Evolutionary conservation across 2,329 filamentous ascomycete genomes (phyloP), one percentile per base, ranked within the genome.

Genomic region (Aspergillus sp.): DNA sequence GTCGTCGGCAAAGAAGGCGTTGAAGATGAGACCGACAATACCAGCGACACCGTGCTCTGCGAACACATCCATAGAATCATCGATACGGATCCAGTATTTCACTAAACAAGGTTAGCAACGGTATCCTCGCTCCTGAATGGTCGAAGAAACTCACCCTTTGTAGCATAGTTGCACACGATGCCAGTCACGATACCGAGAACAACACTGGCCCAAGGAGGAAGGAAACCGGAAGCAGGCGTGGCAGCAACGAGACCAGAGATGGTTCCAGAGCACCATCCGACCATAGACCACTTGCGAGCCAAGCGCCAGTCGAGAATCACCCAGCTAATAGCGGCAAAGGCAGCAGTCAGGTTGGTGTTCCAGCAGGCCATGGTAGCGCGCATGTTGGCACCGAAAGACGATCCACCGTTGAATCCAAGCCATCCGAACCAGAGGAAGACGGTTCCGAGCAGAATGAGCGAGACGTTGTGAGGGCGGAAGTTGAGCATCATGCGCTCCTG

Each of bases 401-500:
- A 97, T 66, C 95, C 95, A 71, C 94, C 95, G 84, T 99, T 99
- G 87, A 99, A 99, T 59, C 93, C 95, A 67, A 99, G 85, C 95
- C 95, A 99, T 73, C 95, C 95, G 73, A 98, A 98, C 93, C 93
- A 98, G 60, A 99, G 92, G 71, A 99, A 87, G 67, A 97, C 87
- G 3, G 95, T 98, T 66, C 95, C 95, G 70, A 98, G 89, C 0
- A 95, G 93, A 80, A 99, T 97, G 73, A 98, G 87, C 6, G 93
- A 97, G 68, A 98, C 95, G 83, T 99, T 99, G 85, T 99, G 95
- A 19, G 95, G 95, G 69, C 95, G 92, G 87, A 98, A 98, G 86
- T 98, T 98, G 80, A 97, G 87, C 92, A 98, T 97, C 93, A 98
- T 97, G 83, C 93, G 95, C 83, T 98, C 94, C 82, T 97, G 95